Base-by-base conservation (phyloP, 352 stramenopile genomes). In the Phytophthora litchii region DNA sequence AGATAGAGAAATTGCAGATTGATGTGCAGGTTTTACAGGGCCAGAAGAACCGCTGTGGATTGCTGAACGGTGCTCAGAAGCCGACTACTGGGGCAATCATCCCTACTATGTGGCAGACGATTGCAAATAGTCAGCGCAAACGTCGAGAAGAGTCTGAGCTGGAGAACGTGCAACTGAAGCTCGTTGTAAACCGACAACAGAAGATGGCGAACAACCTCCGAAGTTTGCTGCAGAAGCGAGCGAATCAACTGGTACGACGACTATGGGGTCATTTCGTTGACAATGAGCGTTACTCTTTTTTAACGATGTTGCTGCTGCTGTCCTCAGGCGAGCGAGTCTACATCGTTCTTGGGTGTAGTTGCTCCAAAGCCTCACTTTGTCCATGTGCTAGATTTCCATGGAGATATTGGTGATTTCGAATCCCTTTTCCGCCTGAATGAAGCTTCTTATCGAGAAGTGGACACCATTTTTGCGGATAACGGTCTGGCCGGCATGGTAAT, bases 171-270 rank as follows among this genome's bases (percentile, higher is more conserved):
- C 56, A 56, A 0, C 36, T 78, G 3, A 76, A 73, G 25, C 38
- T 64, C 12, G 14, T 80, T 38, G 45, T 83, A 4, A 68, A 82
- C 35, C 60, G 67, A 11, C 76, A 86, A 46, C 57, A 65, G 43
- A 71, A 73, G 36, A 57, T 80, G 14, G 66, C 67, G 21, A 64
- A 66, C 19, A 73, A 54, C 10, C 60, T 86, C 4, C 61, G 73
- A 11, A 48, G 42, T 14, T 47, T 80, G n/a, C 42, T 82, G n/a
- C 43, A 65, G 48, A 67, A 64, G 35, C 65, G 65, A 40, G 14
- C 37, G 21, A 53, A n/a, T 20, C 32, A 65, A 42, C 8, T 59
- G 40, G 66, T 71, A 54, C 25, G 27, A 37, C 19, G 6, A 12
- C n/a, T 7, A 14, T 31, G 21, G n/a, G 12, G 3, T 16, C 14